These are phyloP conservation scores for Cucumis melo DNA, from an alignment of 306 rosid species.

Conservation along the genomic window DNA sequence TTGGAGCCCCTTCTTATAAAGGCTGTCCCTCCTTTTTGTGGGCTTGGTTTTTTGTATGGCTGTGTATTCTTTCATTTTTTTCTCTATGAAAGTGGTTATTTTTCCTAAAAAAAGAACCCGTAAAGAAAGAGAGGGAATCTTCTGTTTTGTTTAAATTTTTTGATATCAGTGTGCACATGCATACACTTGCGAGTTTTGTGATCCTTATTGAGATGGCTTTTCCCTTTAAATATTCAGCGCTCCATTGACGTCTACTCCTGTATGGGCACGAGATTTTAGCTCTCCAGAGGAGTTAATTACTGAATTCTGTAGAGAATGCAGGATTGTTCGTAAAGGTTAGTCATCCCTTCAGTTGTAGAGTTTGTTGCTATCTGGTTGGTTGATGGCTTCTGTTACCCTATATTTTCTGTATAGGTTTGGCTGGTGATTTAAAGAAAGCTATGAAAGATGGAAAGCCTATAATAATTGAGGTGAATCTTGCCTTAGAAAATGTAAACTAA, in stretches of 20 bases:
- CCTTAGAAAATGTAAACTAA: background rate
- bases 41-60: too few species aligned
- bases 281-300: conserved; percentile 82
- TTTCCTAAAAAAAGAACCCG: background rate
- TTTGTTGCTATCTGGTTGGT: background rate
- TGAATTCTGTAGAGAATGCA: conserved; percentile 95
- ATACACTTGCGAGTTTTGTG: background rate
- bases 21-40: too few species aligned
- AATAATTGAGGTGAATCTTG: conserved; percentile 61
- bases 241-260: conserved; percentile 74
- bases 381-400: background rate
- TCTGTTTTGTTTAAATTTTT: background rate
- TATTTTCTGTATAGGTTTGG: conserved; percentile 60
- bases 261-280: conserved; percentile 82
- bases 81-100: background rate
- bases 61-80: background rate
- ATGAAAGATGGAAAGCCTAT: conserved; percentile 99
- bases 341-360: background rate
- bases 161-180: background rate
- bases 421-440: conserved; percentile 95
- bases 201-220: conserved; percentile 7
- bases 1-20: too few species aligned
- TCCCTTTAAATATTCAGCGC: conserved; percentile 38
- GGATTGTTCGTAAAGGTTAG: conserved; percentile 84
- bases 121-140: background rate